Evolutionary conservation across 805 yeast species (phyloP), one percentile per base, ranked within the genome.

Genomic region (Teunomyces lycoperdinae): DNA sequence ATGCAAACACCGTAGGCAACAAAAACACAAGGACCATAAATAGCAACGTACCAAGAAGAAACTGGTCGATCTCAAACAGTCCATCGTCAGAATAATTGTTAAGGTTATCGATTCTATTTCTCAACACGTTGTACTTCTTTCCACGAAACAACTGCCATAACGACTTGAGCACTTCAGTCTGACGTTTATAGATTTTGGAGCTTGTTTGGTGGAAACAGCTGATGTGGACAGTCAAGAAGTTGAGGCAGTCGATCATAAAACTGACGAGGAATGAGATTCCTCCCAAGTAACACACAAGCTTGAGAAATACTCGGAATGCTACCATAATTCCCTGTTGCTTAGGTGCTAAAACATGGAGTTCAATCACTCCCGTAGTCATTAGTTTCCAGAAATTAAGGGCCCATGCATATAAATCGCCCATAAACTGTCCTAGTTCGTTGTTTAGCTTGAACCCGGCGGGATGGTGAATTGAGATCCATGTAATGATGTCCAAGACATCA

Each of bases 361-460:
- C 51, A n/a, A 54, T 41, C 16, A 49, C 33, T 30, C 47, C 54
- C 31, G 46, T 36, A 27, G 50, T 32, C 20, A 51, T 24, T 20
- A 46, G 46, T 44, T 62, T 59, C 85, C 96, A 88, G 51, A 85
- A 80, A 40, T 80, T 80, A 26, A 91, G 74, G 9, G 90, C 86
- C 97, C 97, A 92, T 8, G 87, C 61, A 55, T 88, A 85, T 42
- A 94, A 67, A 48, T 89, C 96, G 31, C 96, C 96, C 62, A 92
- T 76, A 58, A 94, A 95, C 11, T 73, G 76, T 0, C 97, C 88
- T 14, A 94, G 73, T 58, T 90, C 97, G 50, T 82, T 84, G 63
- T 94, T 94, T 45, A 94, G 77, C 60, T 94, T 94, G 57, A 94
- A 83, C 3, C 99, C 99, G 11, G 92, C 96, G 0, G 99, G 99